These are phyloP conservation scores for Leishmania amazonensis DNA, from an alignment of 208 protist species.

Conservation along the genomic window DNA sequence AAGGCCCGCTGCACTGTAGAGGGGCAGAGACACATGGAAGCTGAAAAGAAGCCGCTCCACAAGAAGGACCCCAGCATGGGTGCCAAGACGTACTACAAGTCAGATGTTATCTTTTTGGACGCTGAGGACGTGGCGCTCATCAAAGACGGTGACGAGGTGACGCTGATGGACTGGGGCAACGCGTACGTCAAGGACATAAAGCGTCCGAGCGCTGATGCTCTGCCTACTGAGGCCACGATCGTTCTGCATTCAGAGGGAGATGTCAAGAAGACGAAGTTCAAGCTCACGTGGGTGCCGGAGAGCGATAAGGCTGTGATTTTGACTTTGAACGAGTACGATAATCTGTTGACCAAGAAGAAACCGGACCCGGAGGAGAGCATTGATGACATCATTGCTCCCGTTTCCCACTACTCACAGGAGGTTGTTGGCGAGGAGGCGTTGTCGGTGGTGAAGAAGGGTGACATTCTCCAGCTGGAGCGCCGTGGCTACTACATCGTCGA, in stretches of 20 bases:
- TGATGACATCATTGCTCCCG: conserved; percentile 92
- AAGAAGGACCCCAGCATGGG: conserved; percentile 96
- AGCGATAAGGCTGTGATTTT: conserved; percentile 73
- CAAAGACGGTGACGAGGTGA: conserved; percentile 96
- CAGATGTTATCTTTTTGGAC: conserved; percentile 93
- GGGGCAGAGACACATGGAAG: conserved; percentile 63
- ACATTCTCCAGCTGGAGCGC: conserved; percentile 97
- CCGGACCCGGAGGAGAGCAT: conserved; percentile 94
- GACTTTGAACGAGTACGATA: conserved; percentile 94
- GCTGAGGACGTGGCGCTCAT: conserved; percentile 92
- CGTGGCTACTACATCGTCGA: conserved; percentile 98
- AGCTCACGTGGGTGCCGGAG: conserved; percentile 97
- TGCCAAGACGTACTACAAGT: conserved; percentile 92
- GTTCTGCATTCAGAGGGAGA: conserved; percentile 93
- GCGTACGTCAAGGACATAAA: conserved; percentile 86
- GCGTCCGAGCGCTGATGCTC: conserved; percentile 30
- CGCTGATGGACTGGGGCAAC: conserved; percentile 99
- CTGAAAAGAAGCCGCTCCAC: conserved; percentile 80
- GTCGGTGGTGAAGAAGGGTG: conserved; percentile 84
- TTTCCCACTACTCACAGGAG: conserved; percentile 81
- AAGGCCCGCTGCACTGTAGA: conserved; percentile 85
- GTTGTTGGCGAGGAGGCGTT: conserved; percentile 91
- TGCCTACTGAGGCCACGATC: conserved; percentile 70
- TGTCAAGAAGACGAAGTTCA: conserved; percentile 98
- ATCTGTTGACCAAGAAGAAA: conserved; percentile 97